A percentile compares a stretch with the other conserved stretches of the same genome.
Evolutionary conservation across 306 rosid species (phyloP).

Genomic region (Quercus rubra): DNA sequence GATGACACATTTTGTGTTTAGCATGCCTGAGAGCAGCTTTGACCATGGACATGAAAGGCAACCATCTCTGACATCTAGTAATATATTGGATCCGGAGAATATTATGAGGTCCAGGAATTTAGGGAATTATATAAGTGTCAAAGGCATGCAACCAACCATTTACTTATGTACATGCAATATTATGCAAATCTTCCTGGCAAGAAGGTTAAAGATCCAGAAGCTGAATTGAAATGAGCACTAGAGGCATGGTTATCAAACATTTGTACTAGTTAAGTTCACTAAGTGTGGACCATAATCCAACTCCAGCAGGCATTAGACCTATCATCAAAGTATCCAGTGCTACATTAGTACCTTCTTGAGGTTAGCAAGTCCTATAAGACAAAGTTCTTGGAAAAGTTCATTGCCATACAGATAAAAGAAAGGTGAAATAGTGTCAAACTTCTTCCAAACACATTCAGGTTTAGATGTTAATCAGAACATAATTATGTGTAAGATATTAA

Average conservation of each 20-base stretch:
- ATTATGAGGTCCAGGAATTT: background rate
- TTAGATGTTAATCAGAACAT: background rate
- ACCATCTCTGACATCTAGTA: background rate
- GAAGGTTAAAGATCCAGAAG: background rate
- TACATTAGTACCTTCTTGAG: background rate
- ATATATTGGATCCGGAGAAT: background rate
- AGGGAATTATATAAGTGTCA: constrained; percentile 4
- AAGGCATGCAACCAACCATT: background rate
- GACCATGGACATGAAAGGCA: constrained; percentile 3
- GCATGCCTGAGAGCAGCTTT: background rate
- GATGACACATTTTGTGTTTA: constrained; percentile 2
- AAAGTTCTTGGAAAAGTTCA: background rate
- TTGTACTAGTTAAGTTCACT: background rate
- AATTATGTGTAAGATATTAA: background rate
- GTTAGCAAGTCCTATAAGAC: constrained; percentile 7
- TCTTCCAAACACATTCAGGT: background rate
- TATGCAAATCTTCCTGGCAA: constrained; percentile 4
- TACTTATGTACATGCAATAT: constrained; percentile 7
- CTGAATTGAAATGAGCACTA: constrained; percentile 9
- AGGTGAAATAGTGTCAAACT: background rate
- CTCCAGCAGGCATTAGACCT: background rate
- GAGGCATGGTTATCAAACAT: constrained; percentile 2
- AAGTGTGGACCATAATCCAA: constrained; percentile 3
- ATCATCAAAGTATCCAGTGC: background rate
- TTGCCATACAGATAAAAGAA: background rate